phyloP scores from a whole-genome alignment of 1,139 yeast genomes.

The Sugiyamaella novakii region DNA sequence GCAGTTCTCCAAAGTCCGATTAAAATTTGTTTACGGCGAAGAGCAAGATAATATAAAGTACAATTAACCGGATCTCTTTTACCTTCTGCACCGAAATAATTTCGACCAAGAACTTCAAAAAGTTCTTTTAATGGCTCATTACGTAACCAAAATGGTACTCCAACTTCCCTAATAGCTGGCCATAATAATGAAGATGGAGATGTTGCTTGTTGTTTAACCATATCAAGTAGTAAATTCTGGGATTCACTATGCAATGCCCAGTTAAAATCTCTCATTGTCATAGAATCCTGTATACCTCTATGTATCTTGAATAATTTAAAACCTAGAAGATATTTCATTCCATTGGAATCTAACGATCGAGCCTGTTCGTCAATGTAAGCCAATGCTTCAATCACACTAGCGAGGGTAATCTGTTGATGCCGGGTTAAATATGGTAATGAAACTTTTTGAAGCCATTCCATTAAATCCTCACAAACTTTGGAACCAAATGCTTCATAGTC shows the following conservation, averaged over 20 bases:
- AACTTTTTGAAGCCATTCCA: constrained; percentile 61
- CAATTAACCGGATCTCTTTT: constrained; percentile 73
- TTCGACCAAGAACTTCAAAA: constrained; percentile 70
- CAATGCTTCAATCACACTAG: constrained; percentile 67
- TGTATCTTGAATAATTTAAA: constrained; percentile 67
- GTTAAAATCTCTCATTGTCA: constrained; percentile 77
- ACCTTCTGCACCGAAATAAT: constrained; percentile 42
- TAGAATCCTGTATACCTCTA: constrained; percentile 48
- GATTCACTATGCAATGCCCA: constrained; percentile 90
- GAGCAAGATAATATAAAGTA: constrained; percentile 74
- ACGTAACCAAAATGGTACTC: constrained; percentile 74
- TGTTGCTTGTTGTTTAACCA: constrained; percentile 51
- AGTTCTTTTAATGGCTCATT: constrained; percentile 52
- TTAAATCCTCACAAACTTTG: constrained; percentile 53
- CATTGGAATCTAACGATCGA: constrained; percentile 68
- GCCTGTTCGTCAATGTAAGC: constrained; percentile 54
- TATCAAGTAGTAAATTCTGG: constrained; percentile 62
- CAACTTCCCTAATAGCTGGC: constrained; percentile 61
- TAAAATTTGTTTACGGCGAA: constrained; percentile 73
- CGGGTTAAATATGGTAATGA: constrained; percentile 82
- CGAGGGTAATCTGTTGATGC: constrained; percentile 85
- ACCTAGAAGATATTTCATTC: constrained; percentile 70
- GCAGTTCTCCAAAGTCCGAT: constrained; percentile 83
- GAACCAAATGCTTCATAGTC: constrained; percentile 46
- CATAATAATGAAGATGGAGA: constrained; percentile 51